These are phyloP conservation scores for Gnetum montanum DNA, from an alignment of 75 land plant species.

Conservation along the genomic window DNA sequence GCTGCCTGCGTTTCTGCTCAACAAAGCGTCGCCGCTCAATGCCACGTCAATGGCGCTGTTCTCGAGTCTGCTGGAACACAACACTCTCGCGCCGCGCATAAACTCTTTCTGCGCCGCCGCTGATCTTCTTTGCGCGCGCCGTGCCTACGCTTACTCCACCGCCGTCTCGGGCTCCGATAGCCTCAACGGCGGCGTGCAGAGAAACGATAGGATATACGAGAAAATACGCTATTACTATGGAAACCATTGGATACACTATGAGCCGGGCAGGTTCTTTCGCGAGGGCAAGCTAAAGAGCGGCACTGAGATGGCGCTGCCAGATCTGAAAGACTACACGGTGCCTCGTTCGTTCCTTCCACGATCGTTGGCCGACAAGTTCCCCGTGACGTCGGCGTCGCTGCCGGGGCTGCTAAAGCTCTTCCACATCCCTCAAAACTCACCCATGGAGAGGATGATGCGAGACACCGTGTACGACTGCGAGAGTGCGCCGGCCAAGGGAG, in stretches of 20 bases:
- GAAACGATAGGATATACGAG: too few relatives aligned
- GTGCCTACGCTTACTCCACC: not conserved
- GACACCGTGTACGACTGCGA: constrained; percentile 8
- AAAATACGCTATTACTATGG: too few relatives aligned
- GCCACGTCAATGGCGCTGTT: constrained; percentile 11
- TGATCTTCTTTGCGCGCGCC: constrained; percentile 18
- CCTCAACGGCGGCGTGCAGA: too few relatives aligned
- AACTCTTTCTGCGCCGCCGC: constrained; percentile 18
- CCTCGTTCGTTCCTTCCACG: constrained; percentile 15
- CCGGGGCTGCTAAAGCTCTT: constrained; percentile 11
- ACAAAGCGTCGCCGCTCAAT: constrained; percentile 38
- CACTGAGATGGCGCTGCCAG: constrained; percentile 17
- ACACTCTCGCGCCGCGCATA: constrained; percentile 10
- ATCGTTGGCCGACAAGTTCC: constrained; percentile 6
- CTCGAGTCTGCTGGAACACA: constrained; percentile 15
- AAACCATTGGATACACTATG: too few relatives aligned
- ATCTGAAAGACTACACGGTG: constrained; percentile 15
- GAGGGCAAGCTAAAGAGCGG: constrained; percentile 33
- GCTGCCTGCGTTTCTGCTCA: constrained; percentile 19
- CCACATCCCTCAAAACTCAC: constrained; percentile 7
- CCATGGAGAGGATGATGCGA: constrained; percentile 2
- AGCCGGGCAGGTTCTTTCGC: constrained; percentile 56
- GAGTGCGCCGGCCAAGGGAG: constrained; percentile 12
- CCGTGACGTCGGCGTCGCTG: constrained; percentile 2
- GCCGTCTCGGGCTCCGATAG: not conserved